Evolutionary conservation across 345 rosid genomes (phyloP).

Genomic region (Populus nigra): DNA sequence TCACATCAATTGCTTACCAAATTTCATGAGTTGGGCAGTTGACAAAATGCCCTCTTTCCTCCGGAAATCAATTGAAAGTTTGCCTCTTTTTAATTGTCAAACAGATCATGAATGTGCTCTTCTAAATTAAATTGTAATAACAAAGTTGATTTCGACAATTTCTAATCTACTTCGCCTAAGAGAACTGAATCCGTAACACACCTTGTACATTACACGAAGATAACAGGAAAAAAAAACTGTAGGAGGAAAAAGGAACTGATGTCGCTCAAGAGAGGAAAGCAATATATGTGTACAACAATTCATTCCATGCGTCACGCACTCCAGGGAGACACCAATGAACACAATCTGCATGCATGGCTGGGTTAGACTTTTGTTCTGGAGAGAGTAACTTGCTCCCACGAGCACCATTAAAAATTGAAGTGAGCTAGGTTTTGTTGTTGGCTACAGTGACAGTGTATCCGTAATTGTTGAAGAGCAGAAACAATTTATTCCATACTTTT

Average conservation of each 20-base stretch:
- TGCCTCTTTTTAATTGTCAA: too few relatives aligned
- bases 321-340: constrained; percentile 25
- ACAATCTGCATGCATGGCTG: constrained; percentile 16
- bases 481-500: neutral
- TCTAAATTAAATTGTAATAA: too few relatives aligned
- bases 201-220: neutral
- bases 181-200: too few relatives aligned
- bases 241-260: too few relatives aligned
- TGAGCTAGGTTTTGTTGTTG: constrained; percentile 32
- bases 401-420: neutral
- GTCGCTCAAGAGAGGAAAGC: constrained; percentile 38
- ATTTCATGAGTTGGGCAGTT: too few relatives aligned
- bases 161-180: too few relatives aligned
- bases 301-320: constrained; percentile 25
- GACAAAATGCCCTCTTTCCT: too few relatives aligned
- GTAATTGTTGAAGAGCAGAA: neutral
- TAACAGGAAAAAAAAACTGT: neutral
- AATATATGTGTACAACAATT: constrained; percentile 10
- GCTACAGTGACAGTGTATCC: constrained; percentile 78
- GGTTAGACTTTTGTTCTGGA: constrained; percentile 11
- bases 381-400: constrained; percentile 3
- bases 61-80: too few relatives aligned
- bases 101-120: too few relatives aligned
- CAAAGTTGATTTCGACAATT: too few relatives aligned
- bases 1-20: too few relatives aligned